phyloP scores from a whole-genome alignment of 108 stramenopile species.

The Aurantiochytrium sp. region DNA sequence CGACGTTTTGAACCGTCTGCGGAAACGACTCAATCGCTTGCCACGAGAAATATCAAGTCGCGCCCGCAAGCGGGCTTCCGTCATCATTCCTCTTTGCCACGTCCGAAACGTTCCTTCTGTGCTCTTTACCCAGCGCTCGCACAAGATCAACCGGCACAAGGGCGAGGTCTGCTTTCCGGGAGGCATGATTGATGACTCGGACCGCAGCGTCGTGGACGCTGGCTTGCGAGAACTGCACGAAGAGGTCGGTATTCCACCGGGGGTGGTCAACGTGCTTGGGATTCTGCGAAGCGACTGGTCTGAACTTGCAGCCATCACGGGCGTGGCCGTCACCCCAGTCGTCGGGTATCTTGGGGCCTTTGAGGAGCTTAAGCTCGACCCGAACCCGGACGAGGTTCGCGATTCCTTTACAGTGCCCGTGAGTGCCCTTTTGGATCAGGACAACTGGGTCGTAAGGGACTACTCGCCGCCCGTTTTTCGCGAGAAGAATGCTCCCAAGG shows the following conservation, averaged over 20 bases:
- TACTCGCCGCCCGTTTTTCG: background rate
- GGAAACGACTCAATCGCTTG: slow-evolving; percentile 36
- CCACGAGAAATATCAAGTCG: slow-evolving; percentile 38
- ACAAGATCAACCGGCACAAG: slow-evolving; percentile 34
- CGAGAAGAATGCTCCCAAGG: slow-evolving; percentile 17
- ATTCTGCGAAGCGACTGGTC: slow-evolving; percentile 32
- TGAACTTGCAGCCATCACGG: slow-evolving; percentile 28
- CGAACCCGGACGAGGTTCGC: slow-evolving; percentile 29
- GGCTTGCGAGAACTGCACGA: slow-evolving; percentile 45
- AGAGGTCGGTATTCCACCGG: slow-evolving; percentile 37
- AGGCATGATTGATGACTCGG: slow-evolving; percentile 37
- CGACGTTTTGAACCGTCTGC: background rate
- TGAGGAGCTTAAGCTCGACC: slow-evolving; percentile 16
- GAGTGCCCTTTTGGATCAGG: slow-evolving; percentile 22
- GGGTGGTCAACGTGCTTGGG: slow-evolving; percentile 31
- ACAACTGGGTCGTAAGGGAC: slow-evolving; percentile 18
- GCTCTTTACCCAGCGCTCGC: slow-evolving; percentile 42
- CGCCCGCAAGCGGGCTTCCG: slow-evolving; percentile 26
- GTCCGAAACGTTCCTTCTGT: slow-evolving; percentile 40
- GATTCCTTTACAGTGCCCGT: slow-evolving; percentile 30
- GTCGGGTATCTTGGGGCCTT: slow-evolving; percentile 30
- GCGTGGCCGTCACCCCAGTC: slow-evolving; percentile 31
- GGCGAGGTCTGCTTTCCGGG: slow-evolving; percentile 49
- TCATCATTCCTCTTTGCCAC: slow-evolving; percentile 45
- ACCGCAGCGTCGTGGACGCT: slow-evolving; percentile 38